These are phyloP conservation scores for Emmonsiellopsis sp. DNA, from an alignment of 2,329 filamentous ascomycete species.

Conservation along the genomic window DNA sequence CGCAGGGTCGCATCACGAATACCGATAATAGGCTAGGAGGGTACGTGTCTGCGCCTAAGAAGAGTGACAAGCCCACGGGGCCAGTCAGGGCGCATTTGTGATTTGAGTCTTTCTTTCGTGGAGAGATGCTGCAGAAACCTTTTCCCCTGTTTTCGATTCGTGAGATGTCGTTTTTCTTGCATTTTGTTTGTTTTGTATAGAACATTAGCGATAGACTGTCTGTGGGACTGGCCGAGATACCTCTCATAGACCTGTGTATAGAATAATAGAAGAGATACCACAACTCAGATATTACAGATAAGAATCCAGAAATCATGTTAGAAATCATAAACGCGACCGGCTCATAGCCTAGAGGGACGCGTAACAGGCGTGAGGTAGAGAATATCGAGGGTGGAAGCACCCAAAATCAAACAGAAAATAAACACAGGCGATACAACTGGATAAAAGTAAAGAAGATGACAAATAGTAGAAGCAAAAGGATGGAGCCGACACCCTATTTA, in stretches of 20 bases:
- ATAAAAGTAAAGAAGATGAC: too few relatives aligned
- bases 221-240: neutral
- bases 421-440: too few relatives aligned
- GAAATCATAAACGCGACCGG: too few relatives aligned
- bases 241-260: neutral
- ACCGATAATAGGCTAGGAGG: slow-evolving; percentile 50
- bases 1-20: slow-evolving; percentile 44
- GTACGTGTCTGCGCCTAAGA: slow-evolving; percentile 50
- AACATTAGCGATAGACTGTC: slow-evolving; percentile 7
- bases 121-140: neutral
- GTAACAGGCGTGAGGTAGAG: too few relatives aligned
- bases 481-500: too few relatives aligned
- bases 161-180: neutral
- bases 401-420: too few relatives aligned
- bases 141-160: slow-evolving; percentile 9
- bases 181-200: slow-evolving; percentile 6
- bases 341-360: too few relatives aligned
- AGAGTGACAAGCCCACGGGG: slow-evolving; percentile 32
- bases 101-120: slow-evolving; percentile 2
- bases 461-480: too few relatives aligned
- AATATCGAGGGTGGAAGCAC: too few relatives aligned
- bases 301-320: too few relatives aligned
- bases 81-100: slow-evolving; percentile 22
- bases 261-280: too few relatives aligned
- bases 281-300: too few relatives aligned